Percentiles rank a stretch among this genome's conserved stretches.
phyloP scores from a whole-genome alignment of 441 rosid genomes.

The Jatropha podagrica region DNA sequence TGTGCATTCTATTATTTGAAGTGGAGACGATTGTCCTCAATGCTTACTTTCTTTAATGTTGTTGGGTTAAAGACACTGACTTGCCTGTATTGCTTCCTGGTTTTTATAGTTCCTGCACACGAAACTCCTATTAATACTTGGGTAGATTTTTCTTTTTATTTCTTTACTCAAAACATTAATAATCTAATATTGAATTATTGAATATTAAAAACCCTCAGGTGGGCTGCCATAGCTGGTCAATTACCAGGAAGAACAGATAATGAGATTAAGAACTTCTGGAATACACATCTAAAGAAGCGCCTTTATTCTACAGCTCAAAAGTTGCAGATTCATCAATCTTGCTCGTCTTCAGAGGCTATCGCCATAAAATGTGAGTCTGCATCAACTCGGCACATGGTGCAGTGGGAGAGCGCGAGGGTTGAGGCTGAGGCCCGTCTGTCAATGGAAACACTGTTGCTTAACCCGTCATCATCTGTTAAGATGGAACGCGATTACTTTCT shows the following conservation, averaged over 20 bases:
- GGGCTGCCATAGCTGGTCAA: slow-evolving; percentile 51
- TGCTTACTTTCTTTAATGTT: neutral
- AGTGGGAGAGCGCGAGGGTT: slow-evolving; percentile 39
- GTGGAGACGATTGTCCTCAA: neutral
- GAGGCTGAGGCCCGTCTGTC: slow-evolving; percentile 45
- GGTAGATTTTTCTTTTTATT: too few species aligned
- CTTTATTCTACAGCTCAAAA: slow-evolving; percentile 13
- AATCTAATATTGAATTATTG: too few species aligned
- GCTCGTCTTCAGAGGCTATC: slow-evolving; percentile 17
- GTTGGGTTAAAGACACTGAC: neutral
- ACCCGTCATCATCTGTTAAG: slow-evolving; percentile 20
- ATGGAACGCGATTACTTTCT: slow-evolving; percentile 34
- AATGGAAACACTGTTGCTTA: slow-evolving; percentile 23
- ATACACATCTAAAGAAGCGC: slow-evolving; percentile 44
- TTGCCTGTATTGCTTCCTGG: neutral
- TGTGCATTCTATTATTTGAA: neutral
- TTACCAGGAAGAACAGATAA: slow-evolving; percentile 52
- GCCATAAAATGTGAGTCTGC: slow-evolving; percentile 21
- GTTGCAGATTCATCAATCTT: slow-evolving; percentile 7
- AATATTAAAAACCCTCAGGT: slow-evolving; percentile 22
- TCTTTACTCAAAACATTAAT: too few species aligned
- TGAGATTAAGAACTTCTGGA: slow-evolving; percentile 54
- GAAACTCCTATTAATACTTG: neutral
- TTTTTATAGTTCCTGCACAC: neutral
- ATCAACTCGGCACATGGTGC: slow-evolving; percentile 32